phyloP scores from a whole-genome alignment of 352 stramenopile genomes.

The Phytophthora colocasiae region DNA sequence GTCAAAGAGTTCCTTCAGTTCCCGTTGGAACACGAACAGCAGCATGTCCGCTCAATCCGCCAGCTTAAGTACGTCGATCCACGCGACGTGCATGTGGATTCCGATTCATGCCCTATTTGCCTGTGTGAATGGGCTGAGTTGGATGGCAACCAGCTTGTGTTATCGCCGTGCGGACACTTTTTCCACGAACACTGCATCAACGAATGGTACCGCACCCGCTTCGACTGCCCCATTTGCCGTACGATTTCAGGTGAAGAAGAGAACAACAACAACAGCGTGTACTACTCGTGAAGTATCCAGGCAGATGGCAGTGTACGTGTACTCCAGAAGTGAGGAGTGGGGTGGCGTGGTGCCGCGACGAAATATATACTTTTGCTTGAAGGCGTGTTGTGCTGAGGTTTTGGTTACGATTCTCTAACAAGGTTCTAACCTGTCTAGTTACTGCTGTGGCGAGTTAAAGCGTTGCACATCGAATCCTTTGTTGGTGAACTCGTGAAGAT shows the following conservation, averaged over 20 bases:
- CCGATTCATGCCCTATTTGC: slow-evolving; percentile 84
- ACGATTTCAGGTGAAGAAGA: slow-evolving; percentile 73
- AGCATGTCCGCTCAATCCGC: slow-evolving; percentile 83
- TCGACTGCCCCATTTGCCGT: slow-evolving; percentile 90
- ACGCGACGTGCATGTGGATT: slow-evolving; percentile 82
- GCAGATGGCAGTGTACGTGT: slow-evolving; percentile 9
- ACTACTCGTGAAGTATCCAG: slow-evolving; percentile 20
- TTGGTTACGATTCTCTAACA: slow-evolving; percentile 24
- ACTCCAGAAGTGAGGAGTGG: slow-evolving; percentile 12
- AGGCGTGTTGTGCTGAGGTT: slow-evolving; percentile 9
- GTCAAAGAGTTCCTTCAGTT: slow-evolving; percentile 90
- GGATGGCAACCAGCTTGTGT: slow-evolving; percentile 83
- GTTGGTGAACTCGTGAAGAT: slow-evolving; percentile 49
- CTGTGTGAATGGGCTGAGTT: slow-evolving; percentile 86
- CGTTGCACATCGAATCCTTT: slow-evolving; percentile 51
- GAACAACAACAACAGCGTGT: slow-evolving; percentile 23
- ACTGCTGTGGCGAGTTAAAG: slow-evolving; percentile 32
- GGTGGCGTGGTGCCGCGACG: neutral
- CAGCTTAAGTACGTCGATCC: slow-evolving; percentile 88
- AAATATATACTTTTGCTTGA: slow-evolving; percentile 44
- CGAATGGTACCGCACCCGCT: slow-evolving; percentile 89
- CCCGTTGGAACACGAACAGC: slow-evolving; percentile 78
- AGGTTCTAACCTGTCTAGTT: slow-evolving; percentile 1
- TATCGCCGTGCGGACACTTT: slow-evolving; percentile 85
- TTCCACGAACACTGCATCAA: slow-evolving; percentile 92